Evolutionary conservation across 2,329 filamentous ascomycete species (phyloP).

Genomic region (Penicillium aurantiogriseum): DNA sequence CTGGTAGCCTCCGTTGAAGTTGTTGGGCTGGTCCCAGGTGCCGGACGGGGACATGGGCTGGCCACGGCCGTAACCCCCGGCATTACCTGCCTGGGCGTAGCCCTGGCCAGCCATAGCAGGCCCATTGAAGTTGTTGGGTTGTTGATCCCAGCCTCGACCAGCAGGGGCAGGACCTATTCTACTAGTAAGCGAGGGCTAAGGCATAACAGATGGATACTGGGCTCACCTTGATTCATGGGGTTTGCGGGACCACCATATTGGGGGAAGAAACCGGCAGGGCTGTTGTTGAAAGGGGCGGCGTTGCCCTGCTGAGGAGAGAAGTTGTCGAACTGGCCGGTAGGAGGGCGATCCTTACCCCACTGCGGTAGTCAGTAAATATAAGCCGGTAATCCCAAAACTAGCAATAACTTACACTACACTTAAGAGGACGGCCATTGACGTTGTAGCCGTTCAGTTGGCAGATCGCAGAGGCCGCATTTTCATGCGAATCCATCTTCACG

Average conservation of each 20-base stretch:
- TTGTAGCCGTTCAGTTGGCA: conserved; percentile 98
- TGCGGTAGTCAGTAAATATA: conserved; percentile 44
- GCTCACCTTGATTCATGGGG: conserved; percentile 59
- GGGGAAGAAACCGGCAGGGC: conserved; percentile 81
- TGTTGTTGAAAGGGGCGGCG: conserved; percentile 63
- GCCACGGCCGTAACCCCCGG: conserved; percentile 81
- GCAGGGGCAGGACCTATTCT: conserved; percentile 54
- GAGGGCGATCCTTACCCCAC: conserved; percentile 99
- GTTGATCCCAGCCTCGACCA: conserved; percentile 58
- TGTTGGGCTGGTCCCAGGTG: conserved; percentile 54
- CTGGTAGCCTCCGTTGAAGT: conserved; percentile 61
- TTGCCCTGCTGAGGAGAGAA: conserved; percentile 77
- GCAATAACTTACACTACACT: conserved; percentile 86
- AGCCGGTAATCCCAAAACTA: conserved; percentile 22
- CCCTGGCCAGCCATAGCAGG: conserved; percentile 46
- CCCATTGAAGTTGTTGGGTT: conserved; percentile 49
- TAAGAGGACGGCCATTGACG: conserved; percentile 91
- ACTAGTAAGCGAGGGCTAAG: conserved; percentile 13
- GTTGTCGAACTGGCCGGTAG: conserved; percentile 77
- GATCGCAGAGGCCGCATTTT: conserved; percentile 97
- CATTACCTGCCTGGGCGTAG: conserved; percentile 68
- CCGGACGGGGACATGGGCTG: conserved; percentile 53
- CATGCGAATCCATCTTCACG: conserved; percentile 98
- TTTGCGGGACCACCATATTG: conserved; percentile 77
- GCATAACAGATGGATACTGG: conserved; percentile 1